These are phyloP conservation scores for Kickxella alabastrina DNA, from an alignment of 192 early-diverging fungal species.

Conservation along the genomic window DNA sequence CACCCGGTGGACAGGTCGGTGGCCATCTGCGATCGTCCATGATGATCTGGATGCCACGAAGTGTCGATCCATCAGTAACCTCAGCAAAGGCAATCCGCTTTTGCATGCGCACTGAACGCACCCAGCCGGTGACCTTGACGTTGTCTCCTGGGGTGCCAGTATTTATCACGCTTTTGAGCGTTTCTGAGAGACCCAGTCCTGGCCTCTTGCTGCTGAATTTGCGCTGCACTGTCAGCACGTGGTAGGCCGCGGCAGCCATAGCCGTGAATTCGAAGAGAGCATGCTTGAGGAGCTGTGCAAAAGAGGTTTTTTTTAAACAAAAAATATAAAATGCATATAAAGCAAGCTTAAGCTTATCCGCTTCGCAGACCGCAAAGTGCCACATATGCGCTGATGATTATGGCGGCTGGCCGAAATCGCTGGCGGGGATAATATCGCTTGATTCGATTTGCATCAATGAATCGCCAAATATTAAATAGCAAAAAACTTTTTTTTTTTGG, in stretches of 20 bases:
- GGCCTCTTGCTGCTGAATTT: background rate
- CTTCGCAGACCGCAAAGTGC: too few relatives aligned
- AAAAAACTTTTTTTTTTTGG: slow-evolving; percentile 16
- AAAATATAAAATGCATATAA: too few relatives aligned
- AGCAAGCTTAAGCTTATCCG: too few relatives aligned
- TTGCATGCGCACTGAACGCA: slow-evolving; percentile 75
- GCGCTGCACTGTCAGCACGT: background rate
- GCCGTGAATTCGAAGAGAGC: too few relatives aligned
- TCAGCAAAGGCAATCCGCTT: slow-evolving; percentile 74
- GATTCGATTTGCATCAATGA: background rate
- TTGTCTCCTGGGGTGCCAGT: slow-evolving; percentile 11
- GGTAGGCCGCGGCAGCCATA: background rate
- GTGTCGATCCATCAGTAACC: slow-evolving; percentile 72
- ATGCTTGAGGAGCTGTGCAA: too few relatives aligned
- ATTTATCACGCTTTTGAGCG: slow-evolving; percentile 20
- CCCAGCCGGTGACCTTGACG: slow-evolving; percentile 61
- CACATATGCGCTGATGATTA: too few relatives aligned
- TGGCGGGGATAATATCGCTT: too few relatives aligned
- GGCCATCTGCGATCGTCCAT: slow-evolving; percentile 35
- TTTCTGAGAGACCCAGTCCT: slow-evolving; percentile 18
- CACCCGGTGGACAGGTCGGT: slow-evolving; percentile 62
- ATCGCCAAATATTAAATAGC: background rate
- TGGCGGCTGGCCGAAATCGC: too few relatives aligned
- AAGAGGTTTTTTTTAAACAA: background rate
- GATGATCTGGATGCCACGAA: slow-evolving; percentile 67